Evolutionary conservation across 768 basidiomycete genomes (phyloP).

Genomic region (Amanita jacksonii): DNA sequence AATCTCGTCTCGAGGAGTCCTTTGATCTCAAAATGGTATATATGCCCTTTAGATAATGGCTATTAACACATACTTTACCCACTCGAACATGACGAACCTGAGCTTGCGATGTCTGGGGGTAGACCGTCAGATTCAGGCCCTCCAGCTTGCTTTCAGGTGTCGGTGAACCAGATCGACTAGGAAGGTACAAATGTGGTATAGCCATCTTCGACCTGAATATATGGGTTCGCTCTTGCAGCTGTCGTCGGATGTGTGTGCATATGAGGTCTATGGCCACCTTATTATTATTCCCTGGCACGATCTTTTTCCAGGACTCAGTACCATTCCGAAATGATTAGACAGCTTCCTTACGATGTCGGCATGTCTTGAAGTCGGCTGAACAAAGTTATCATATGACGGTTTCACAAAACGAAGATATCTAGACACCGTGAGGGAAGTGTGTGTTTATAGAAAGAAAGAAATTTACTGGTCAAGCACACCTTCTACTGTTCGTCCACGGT

Average conservation of each 20-base stretch:
- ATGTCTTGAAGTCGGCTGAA: conserved; percentile 74
- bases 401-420: conserved; percentile 95
- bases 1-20: conserved; percentile 69
- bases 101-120: conserved; percentile 75
- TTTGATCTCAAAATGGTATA: conserved; percentile 77
- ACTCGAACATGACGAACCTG: conserved; percentile 33
- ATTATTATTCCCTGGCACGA: conserved; percentile 92
- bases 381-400: conserved; percentile 89
- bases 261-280: conserved; percentile 89
- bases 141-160: conserved; percentile 30
- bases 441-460: background rate
- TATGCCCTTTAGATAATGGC: conserved; percentile 52
- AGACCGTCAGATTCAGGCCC: conserved; percentile 48
- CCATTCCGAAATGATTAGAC: background rate
- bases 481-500: conserved; percentile 77
- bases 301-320: conserved; percentile 33
- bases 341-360: conserved; percentile 71
- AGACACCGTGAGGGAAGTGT: background rate
- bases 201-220: conserved; percentile 71
- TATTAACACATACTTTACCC: background rate
- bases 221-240: conserved; percentile 71
- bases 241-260: conserved; percentile 77
- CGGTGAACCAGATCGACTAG: conserved; percentile 25
- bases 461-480: conserved; percentile 84
- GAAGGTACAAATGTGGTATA: conserved; percentile 31